Percentiles rank a stretch among this genome's conserved stretches.
Evolutionary conservation across 306 rosid species (phyloP).

Genomic region (Inga leiocalycina): DNA sequence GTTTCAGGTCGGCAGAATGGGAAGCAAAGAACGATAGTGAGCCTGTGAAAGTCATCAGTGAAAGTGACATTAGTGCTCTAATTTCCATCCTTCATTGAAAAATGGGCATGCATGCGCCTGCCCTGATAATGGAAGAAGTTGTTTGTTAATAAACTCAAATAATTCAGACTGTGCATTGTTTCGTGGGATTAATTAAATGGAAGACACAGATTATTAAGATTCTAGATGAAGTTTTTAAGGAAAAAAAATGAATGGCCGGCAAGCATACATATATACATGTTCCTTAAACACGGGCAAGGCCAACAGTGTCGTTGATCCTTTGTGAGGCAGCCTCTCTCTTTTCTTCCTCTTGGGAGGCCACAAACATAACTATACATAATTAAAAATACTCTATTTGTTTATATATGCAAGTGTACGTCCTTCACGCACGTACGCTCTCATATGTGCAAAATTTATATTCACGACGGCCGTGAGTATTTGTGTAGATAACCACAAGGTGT

Average conservation of each 20-base stretch:
- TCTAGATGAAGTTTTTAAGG: not conserved
- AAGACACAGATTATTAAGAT: not conserved
- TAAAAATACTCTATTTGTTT: not conserved
- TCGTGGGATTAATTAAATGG: conserved; percentile 5
- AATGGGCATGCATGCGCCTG: conserved; percentile 10
- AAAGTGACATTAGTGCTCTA: conserved; percentile 33
- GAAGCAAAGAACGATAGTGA: conserved; percentile 9
- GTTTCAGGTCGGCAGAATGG: conserved; percentile 24
- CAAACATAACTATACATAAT: not conserved
- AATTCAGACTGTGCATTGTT: not conserved
- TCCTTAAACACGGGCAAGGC: not conserved
- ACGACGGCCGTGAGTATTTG: not conserved
- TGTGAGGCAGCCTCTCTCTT: not conserved
- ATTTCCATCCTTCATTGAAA: conserved; percentile 4
- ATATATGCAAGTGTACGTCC: not conserved
- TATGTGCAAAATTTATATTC: too few relatives aligned
- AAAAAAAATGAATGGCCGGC: not conserved
- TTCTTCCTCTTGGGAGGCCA: not conserved
- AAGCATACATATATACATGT: not conserved
- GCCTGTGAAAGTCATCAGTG: conserved; percentile 17
- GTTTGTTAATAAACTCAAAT: too few relatives aligned
- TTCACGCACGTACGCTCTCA: not conserved
- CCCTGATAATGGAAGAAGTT: not conserved
- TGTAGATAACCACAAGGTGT: not conserved
- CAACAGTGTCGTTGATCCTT: not conserved